A percentile compares a stretch with the other conserved stretches of the same genome.
phyloP scores from a whole-genome alignment of 2,329 filamentous ascomycete species.

The Aspergillus felis region DNA sequence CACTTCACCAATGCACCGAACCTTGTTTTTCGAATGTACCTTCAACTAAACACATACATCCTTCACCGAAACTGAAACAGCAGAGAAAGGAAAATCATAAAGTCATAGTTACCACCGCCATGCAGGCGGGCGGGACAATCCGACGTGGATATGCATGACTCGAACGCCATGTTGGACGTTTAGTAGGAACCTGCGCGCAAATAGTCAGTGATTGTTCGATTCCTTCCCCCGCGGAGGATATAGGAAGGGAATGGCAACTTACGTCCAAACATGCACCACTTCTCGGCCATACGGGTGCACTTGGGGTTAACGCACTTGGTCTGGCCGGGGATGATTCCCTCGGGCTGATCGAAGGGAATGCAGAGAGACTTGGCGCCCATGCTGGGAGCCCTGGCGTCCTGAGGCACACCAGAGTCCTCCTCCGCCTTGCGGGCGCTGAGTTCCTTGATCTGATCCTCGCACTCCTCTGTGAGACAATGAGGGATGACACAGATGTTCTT shows the following conservation, averaged over 20 bases:
- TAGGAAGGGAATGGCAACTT: slow-evolving; percentile 29
- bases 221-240: not conserved
- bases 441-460: slow-evolving; percentile 94
- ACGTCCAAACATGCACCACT: slow-evolving; percentile 90
- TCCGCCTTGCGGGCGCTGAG: slow-evolving; percentile 70
- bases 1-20: not conserved
- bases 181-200: slow-evolving; percentile 26
- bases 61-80: slow-evolving; percentile 1
- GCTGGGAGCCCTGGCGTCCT: slow-evolving; percentile 69
- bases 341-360: slow-evolving; percentile 82
- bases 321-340: slow-evolving; percentile 70
- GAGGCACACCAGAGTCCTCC: slow-evolving; percentile 59
- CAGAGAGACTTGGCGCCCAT: slow-evolving; percentile 76
- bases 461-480: slow-evolving; percentile 77
- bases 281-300: slow-evolving; percentile 70
- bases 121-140: not conserved
- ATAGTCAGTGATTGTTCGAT: slow-evolving; percentile 3
- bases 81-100: slow-evolving; percentile 10
- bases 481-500: slow-evolving; percentile 94
- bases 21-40: not conserved
- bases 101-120: slow-evolving; percentile 6
- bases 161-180: slow-evolving; percentile 4
- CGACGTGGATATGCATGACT: not conserved
- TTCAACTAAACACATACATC: not conserved
- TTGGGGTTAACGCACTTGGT: slow-evolving; percentile 92